Evolutionary conservation across 305 asterid genomes (phyloP), one percentile per base, ranked within the genome.

Genomic region (Solanum chacoense): DNA sequence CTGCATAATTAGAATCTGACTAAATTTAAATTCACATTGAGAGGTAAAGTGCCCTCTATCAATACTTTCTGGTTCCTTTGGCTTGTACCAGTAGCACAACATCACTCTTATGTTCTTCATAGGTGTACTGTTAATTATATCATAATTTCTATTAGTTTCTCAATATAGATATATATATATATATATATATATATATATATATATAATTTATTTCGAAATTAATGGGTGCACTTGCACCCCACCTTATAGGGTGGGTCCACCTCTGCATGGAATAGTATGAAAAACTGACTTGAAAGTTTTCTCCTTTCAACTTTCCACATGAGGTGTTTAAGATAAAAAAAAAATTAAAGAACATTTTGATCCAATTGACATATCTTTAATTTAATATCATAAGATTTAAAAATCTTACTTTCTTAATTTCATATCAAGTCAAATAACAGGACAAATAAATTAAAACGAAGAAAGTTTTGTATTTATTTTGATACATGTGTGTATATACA

Each of bases 401-500:
- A 65, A 9, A 9, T 4, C 3, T 67, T 2, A 59, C 2, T 24
- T 65, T 24, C 3, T 24, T 10, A 4, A 10, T 0, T 24, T 12
- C 0, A 24, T 24, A 5, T 67, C 32, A 67, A 24, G 16, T 24
- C 12, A 67, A 67, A 5, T n/a, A 10, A 4, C 0, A 18, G 0
- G 31, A 67, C 1, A 11, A 24, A 67, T 11, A 24, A 24, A 67
- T 67, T 67, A 4, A 67, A 24, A 24, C 4, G 1, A 0, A 24
- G 0, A 5, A 67, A 67, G 18, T n/a, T 10, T n/a, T 10, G 0
- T 67, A 67, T 87, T 85, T 63, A 38, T 3, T 85, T 79, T 50
- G 91, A 89, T 91, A 88, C 88, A 75, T 77, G 83, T 71, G 86
- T 83, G 16, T 32, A 26, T 36, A 88, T 1, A 77, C 55, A 67